These are phyloP conservation scores for Brassica hybrid DNA, from an alignment of 441 rosid species.

Conservation along the genomic window DNA sequence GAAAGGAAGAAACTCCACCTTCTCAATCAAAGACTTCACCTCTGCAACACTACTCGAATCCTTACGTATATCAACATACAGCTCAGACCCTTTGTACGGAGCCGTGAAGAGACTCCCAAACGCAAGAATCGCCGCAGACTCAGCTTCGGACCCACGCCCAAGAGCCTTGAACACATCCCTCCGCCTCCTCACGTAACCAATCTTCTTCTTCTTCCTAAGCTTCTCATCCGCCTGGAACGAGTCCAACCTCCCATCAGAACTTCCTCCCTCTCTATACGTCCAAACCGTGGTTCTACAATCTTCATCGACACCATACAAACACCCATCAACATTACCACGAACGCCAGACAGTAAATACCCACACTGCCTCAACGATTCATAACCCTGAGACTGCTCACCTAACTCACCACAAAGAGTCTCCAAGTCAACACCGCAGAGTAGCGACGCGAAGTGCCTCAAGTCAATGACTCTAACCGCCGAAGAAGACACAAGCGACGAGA, in stretches of 20 bases:
- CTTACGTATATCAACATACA: slow-evolving; percentile 60
- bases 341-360: slow-evolving; percentile 68
- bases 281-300: slow-evolving; percentile 91
- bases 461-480: slow-evolving; percentile 67
- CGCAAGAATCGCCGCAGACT: slow-evolving; percentile 64
- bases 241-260: slow-evolving; percentile 64
- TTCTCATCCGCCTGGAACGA: slow-evolving; percentile 82
- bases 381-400: slow-evolving; percentile 39
- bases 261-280: slow-evolving; percentile 60
- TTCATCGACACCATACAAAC: slow-evolving; percentile 71
- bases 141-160: slow-evolving; percentile 76
- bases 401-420: slow-evolving; percentile 54
- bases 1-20: slow-evolving; percentile 72
- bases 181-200: slow-evolving; percentile 67
- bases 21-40: slow-evolving; percentile 66
- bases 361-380: slow-evolving; percentile 66
- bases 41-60: slow-evolving; percentile 46
- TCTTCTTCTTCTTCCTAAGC: slow-evolving; percentile 75
- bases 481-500: slow-evolving; percentile 69
- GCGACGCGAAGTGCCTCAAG: slow-evolving; percentile 75
- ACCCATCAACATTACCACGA: slow-evolving; percentile 61
- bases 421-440: slow-evolving; percentile 64
- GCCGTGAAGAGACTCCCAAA: slow-evolving; percentile 91
- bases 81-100: slow-evolving; percentile 79
- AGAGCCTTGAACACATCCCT: slow-evolving; percentile 65